Base-by-base conservation (phyloP, 306 rosid genomes). In the Vachellia collinsii region DNA sequence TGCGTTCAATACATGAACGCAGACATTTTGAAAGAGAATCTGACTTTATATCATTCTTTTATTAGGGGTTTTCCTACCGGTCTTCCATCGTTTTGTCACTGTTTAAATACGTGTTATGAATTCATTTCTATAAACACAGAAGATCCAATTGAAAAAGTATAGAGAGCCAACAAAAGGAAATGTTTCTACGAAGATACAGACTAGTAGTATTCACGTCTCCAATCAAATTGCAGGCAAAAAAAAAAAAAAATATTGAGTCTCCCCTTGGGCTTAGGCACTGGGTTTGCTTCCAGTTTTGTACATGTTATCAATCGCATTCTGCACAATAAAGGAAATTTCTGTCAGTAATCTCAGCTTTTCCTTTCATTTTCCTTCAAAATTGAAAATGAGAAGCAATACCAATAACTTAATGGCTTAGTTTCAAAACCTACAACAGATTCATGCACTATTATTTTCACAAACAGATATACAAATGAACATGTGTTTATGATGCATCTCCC, bases 271-370 rank as follows among this genome's bases (percentile, higher is more conserved):
- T 89, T 85, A 86, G 4, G 90, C 86, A 20, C 53, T 25, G 70
- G 86, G 88, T 82, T 90, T 91, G 84, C 78, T 81, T 76, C 80
- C 93, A 38, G 78, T 83, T 88, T 89, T 91, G 91, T 95, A 95
- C 97, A 95, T 85, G 77, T 85, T 67, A 72, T 95, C 97, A 20
- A 95, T 89, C 67, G 25, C 82, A 67, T 54, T 83, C 99, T 95
- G 93, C 7, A 19, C 53, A 80, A 68, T 75, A 78, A 11, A 20
- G 25, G 47, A 11, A 42, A 11, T 17, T 17, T 9, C 41, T 56
- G 85, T 86, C 76, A 89, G 84, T 64, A 74, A 65, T 65, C 54
- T 39, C 63, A 56, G n/a, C 29, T 8, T 54, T 46, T 47, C 73
- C 51, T 22, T 47, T 56, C 44, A 59, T 59, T 59, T 59, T 14